Conservation (phyloP, 305 asterid species). For the Solanum hybrid region DNA sequence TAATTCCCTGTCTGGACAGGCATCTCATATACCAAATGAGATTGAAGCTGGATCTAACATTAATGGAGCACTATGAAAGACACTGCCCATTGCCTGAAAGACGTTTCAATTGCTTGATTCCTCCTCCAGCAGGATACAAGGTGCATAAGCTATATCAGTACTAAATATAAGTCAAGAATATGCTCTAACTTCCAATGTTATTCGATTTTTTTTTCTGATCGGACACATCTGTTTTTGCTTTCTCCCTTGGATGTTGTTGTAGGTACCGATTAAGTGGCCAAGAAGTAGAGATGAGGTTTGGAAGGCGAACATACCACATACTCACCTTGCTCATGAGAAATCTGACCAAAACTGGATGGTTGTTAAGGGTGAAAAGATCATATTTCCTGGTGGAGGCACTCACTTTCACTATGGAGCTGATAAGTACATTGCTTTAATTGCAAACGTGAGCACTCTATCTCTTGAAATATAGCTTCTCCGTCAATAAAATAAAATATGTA, state of each 20-base stretch:
- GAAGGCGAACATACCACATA: slow-evolving; percentile 92
- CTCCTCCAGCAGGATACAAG: slow-evolving; percentile 95
- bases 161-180: neutral
- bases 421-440: slow-evolving; percentile 78
- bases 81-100: slow-evolving; percentile 92
- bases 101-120: slow-evolving; percentile 79
- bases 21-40: slow-evolving; percentile 85
- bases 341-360: slow-evolving; percentile 96
- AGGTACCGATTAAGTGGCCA: slow-evolving; percentile 89
- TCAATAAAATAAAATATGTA: neutral
- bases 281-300: slow-evolving; percentile 88
- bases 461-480: neutral
- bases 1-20: slow-evolving; percentile 85
- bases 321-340: slow-evolving; percentile 86
- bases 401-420: slow-evolving; percentile 93
- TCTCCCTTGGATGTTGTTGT: slow-evolving; percentile 6
- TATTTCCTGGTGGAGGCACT: slow-evolving; percentile 89
- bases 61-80: slow-evolving; percentile 96
- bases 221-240: slow-evolving; percentile 2
- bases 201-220: neutral
- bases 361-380: slow-evolving; percentile 67
- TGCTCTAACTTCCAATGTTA: neutral
- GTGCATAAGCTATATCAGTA: slow-evolving; percentile 21
- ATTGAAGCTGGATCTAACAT: slow-evolving; percentile 68
- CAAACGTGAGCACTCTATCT: slow-evolving; percentile 44